Evolutionary conservation across 352 stramenopile species (phyloP).

Genomic region (Hyaloperonospora arabidopsidis): DNA sequence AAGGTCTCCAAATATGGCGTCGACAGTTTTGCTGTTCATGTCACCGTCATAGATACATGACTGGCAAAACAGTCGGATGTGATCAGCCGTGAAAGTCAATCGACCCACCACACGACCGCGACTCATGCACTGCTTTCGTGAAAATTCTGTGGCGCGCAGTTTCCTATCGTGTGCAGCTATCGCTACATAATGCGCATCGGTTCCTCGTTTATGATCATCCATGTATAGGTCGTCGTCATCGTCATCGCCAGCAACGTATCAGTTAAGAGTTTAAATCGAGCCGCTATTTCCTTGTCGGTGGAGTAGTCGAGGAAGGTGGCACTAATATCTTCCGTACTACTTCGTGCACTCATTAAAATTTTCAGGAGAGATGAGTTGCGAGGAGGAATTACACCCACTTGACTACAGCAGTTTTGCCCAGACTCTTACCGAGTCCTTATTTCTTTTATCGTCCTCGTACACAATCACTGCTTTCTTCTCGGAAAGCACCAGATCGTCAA

Average conservation of each 20-base stretch:
- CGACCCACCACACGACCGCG: conserved; percentile 19
- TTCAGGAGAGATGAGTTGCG: conserved; percentile 47
- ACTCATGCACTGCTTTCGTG: conserved; percentile 24
- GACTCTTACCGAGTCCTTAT: conserved; percentile 53
- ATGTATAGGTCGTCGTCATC: conserved; percentile 50
- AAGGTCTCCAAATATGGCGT: conserved; percentile 33
- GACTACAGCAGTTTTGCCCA: conserved; percentile 74
- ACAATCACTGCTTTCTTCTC: conserved; percentile 84
- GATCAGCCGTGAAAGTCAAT: conserved; percentile 24
- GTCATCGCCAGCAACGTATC: conserved; percentile 68
- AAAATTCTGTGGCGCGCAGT: conserved; percentile 14
- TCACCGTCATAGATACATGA: conserved; percentile 35
- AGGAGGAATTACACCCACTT: conserved; percentile 72
- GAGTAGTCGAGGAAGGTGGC: conserved; percentile 76
- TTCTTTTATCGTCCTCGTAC: conserved; percentile 83
- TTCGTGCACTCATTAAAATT: conserved; percentile 73
- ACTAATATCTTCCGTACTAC: conserved; percentile 60
- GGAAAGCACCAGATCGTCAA: conserved; percentile 74
- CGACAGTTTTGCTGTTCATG: conserved; percentile 15
- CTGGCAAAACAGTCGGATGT: conserved; percentile 36
- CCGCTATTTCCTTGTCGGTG: conserved; percentile 60
- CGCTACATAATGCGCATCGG: conserved; percentile 6
- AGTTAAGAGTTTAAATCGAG: conserved; percentile 85
- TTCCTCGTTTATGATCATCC: conserved; percentile 16
- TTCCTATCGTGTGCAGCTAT: conserved; percentile 9